phyloP scores from a whole-genome alignment of 106 monocot species.

The Iris macrosiphon region DNA sequence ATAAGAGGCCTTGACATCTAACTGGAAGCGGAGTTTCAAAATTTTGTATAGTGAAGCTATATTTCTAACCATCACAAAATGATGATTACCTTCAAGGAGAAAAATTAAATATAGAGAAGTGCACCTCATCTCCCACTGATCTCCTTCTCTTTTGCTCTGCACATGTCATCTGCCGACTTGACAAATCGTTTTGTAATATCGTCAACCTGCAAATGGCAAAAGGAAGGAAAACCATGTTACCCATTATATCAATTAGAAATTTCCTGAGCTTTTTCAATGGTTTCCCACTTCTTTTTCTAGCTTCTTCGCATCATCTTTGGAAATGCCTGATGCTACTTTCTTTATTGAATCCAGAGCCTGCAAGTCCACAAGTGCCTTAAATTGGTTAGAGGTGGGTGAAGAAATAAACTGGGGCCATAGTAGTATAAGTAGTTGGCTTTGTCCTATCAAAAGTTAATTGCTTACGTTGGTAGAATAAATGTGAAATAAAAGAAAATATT shows the following conservation, averaged over 20 bases:
- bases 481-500: neutral
- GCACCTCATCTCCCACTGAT: slow-evolving; percentile 43
- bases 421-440: neutral
- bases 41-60: too few relatives aligned
- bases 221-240: neutral
- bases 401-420: neutral
- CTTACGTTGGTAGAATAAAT: neutral
- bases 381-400: neutral
- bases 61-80: too few relatives aligned
- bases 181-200: slow-evolving; percentile 80
- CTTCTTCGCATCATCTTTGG: slow-evolving; percentile 89
- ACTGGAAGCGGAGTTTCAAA: too few relatives aligned
- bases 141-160: slow-evolving; percentile 93
- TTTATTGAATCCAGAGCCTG: slow-evolving; percentile 91
- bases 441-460: neutral
- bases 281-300: slow-evolving; percentile 57
- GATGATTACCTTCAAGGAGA: too few relatives aligned
- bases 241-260: neutral
- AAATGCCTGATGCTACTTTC: slow-evolving; percentile 64
- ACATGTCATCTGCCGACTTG: slow-evolving; percentile 84
- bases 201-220: slow-evolving; percentile 47
- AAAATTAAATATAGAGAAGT: neutral
- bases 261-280: neutral
- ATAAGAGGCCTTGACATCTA: too few relatives aligned
- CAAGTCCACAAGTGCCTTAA: neutral